Evolutionary conservation across 2,329 filamentous ascomycete genomes (phyloP), one percentile per base, ranked within the genome.

Genomic region (Xylaria sp.): DNA sequence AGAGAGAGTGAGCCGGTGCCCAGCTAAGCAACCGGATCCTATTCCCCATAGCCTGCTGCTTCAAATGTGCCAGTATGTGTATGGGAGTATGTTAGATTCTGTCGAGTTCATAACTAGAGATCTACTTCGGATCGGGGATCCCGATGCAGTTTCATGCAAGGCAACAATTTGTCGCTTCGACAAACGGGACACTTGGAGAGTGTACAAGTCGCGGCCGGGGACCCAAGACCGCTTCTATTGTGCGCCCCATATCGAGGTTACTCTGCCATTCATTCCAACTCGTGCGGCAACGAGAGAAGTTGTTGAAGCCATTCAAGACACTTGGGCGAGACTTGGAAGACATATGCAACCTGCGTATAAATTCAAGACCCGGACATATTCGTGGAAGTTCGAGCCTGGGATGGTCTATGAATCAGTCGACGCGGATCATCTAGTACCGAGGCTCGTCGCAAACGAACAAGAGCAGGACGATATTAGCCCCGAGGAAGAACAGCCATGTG

Each of bases 381-480:
- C 65, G 3, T 68, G 65, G 65, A 70, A 70, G 42, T 70, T 70
- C 40, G 68, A 70, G 59, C 68, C 68, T 11, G 65, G 68, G 23
- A 56, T 51, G 36, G 59, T 70, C 6, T 70, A 70, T 36, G 65
- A 68, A 40, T 60, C 62, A 6, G 56, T 63, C 6, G 53, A 70
- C 31, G 38, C 65, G 5, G 60, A 65, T 11, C 59, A 68, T 46
- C 20, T 70, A 10, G 46, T 63, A 13, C 58, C 65, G 11, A 68
- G 42, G 48, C 62, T 63, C 4, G 36, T 60, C 26, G 31, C 44
- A 48, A 9, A 59, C 17, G 63, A 63, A 6, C n/a, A 33, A 10
- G 63, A 63, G 10, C 33, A 48, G 3, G 42, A 49, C 2, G 59
- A 65, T 2, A 46, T 13, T 13, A 59, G 17, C 7, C 48, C 36